Conservation (phyloP, 1,284 basidiomycete genomes). For the Ceratobasidium sp. region DNA sequence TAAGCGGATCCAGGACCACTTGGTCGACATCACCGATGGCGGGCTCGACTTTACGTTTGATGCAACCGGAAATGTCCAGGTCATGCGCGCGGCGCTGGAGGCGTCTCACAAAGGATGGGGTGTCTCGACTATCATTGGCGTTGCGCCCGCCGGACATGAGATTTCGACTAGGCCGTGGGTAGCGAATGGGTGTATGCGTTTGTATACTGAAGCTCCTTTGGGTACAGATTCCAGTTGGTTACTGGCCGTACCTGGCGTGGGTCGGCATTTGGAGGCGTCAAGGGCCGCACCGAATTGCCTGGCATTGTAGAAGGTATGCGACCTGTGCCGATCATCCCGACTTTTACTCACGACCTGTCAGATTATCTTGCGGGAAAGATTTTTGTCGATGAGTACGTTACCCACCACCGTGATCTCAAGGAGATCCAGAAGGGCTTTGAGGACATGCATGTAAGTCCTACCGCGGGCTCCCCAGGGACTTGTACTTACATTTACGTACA, state of each 20-base stretch:
- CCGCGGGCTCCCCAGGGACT: slow-evolving; percentile 4
- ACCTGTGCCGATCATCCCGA: background rate
- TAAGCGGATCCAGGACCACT: slow-evolving; percentile 84
- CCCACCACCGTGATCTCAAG: slow-evolving; percentile 74
- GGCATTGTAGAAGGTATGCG: slow-evolving; percentile 80
- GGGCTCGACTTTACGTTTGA: slow-evolving; percentile 98
- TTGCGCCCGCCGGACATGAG: slow-evolving; percentile 96
- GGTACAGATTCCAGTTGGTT: slow-evolving; percentile 66
- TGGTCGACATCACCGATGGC: slow-evolving; percentile 94
- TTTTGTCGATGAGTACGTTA: slow-evolving; percentile 90
- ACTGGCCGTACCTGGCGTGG: slow-evolving; percentile 98
- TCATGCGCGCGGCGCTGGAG: slow-evolving; percentile 96
- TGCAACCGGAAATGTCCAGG: slow-evolving; percentile 92
- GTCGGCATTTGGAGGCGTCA: slow-evolving; percentile 96
- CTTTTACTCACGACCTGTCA: slow-evolving; percentile 44
- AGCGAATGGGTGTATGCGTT: slow-evolving; percentile 36
- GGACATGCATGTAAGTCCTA: slow-evolving; percentile 86
- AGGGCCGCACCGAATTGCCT: slow-evolving; percentile 93
- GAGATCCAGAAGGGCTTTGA: slow-evolving; percentile 91
- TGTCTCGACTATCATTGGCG: slow-evolving; percentile 92
- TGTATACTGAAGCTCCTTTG: background rate
- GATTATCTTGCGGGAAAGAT: slow-evolving; percentile 77
- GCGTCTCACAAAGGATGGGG: slow-evolving; percentile 99
- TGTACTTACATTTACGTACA: slow-evolving; percentile 49
- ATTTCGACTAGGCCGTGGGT: slow-evolving; percentile 93